phyloP scores from a whole-genome alignment of 306 rosid species.

The Myrica gale region DNA sequence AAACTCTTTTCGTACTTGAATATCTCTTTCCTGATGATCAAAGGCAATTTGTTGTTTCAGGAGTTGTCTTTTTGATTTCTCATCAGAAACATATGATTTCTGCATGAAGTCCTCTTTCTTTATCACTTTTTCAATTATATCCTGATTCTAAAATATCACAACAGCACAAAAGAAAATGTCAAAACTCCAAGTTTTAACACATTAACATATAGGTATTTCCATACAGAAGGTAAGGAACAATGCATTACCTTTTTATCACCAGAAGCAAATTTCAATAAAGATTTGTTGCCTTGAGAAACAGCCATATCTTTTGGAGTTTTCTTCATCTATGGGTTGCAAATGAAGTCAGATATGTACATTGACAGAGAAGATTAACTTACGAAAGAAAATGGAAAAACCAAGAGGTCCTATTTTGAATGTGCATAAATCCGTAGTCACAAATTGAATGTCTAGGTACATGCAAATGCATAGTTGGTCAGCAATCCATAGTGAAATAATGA shows the following conservation, averaged over 20 bases:
- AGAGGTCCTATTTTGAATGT: not conserved
- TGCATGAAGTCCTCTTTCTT: conserved; percentile 45
- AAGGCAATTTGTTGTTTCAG: conserved; percentile 60
- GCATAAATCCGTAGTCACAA: not conserved
- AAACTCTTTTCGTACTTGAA: conserved; percentile 49
- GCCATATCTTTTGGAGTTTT: conserved; percentile 32
- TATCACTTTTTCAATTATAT: conserved; percentile 34
- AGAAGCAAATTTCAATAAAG: conserved; percentile 39
- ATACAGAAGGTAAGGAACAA: conserved; percentile 12
- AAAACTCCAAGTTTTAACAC: conserved; percentile 15
- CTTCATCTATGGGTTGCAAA: conserved; percentile 44
- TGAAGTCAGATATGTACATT: not conserved
- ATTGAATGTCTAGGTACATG: not conserved
- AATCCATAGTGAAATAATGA: not conserved
- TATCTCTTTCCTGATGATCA: conserved; percentile 75
- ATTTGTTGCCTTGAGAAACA: conserved; percentile 48
- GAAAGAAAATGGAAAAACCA: not conserved
- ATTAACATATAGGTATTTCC: not conserved
- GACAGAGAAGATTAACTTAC: not conserved
- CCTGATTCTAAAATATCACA: conserved; percentile 40
- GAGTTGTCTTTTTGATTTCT: conserved; percentile 51
- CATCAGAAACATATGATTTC: conserved; percentile 42
- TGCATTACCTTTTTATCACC: conserved; percentile 53
- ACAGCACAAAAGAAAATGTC: conserved; percentile 10
- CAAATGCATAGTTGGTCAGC: not conserved